Evolutionary conservation across 768 basidiomycete species (phyloP).

Genomic region (Steccherinum ochraceum): DNA sequence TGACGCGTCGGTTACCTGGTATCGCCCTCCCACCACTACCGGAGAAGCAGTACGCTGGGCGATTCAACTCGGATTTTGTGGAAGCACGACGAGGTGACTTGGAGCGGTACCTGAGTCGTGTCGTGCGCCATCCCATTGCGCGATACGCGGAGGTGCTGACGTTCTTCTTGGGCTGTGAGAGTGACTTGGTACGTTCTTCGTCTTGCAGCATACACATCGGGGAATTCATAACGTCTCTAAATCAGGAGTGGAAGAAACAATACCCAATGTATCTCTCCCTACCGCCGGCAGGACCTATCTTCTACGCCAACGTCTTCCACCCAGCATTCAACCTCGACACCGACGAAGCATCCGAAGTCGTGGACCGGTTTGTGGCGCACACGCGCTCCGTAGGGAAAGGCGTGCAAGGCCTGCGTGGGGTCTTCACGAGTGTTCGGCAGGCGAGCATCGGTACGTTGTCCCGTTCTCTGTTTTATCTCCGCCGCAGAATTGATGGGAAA

Average conservation of each 20-base stretch:
- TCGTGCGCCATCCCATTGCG: slow-evolving; percentile 72
- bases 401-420: slow-evolving; percentile 57
- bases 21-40: slow-evolving; percentile 78
- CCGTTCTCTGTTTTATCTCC: background rate
- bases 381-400: slow-evolving; percentile 60
- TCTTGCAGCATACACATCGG: background rate
- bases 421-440: slow-evolving; percentile 58
- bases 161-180: slow-evolving; percentile 74
- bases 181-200: slow-evolving; percentile 51
- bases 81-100: slow-evolving; percentile 78
- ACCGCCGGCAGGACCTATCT: slow-evolving; percentile 61
- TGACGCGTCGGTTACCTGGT: slow-evolving; percentile 64
- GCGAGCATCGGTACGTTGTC: slow-evolving; percentile 53
- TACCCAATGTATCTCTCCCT: slow-evolving; percentile 55
- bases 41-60: slow-evolving; percentile 78
- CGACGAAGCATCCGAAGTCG: slow-evolving; percentile 56
- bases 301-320: slow-evolving; percentile 77
- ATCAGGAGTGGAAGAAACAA: slow-evolving; percentile 65
- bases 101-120: slow-evolving; percentile 65
- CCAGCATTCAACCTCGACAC: slow-evolving; percentile 79
- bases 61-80: slow-evolving; percentile 77
- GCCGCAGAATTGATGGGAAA: background rate
- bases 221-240: background rate
- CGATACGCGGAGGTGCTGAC: slow-evolving; percentile 75
- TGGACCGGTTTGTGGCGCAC: slow-evolving; percentile 61